Base-by-base conservation (phyloP, 108 stramenopile species). In the Mediolabrus comicus region DNA sequence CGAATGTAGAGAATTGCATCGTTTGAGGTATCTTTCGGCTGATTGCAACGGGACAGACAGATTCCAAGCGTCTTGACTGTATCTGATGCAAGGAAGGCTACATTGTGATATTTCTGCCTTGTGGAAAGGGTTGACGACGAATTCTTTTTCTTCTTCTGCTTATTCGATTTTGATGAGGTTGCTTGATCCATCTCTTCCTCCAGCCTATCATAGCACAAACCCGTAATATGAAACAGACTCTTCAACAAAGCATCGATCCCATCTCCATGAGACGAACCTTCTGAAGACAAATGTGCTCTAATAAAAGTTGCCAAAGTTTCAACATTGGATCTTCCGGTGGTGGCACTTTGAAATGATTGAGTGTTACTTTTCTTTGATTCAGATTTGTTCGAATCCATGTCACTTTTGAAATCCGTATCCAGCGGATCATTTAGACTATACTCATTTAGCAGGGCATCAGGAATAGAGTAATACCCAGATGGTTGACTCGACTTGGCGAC, bases 271-370 rank as follows among this genome's bases (percentile, higher is more conserved):
- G 31, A 16, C 19, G 32, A 1, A 35, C 5, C 3, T 35, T 59
- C 38, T 3, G 24, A 26, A 52, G 62, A 28, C 17, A 78, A 6
- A 14, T 71, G 70, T 46, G 77, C 77, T 29, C 77, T 57, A 49
- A 78, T 67, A 62, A 54, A 78, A 30, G 56, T 49, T 31, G 77
- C 65, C 24, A 78, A 27, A 30, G 62, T 59, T 51, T 78, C 70
- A 34, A 65, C 65, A 34, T 26, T 65, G 12, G 65, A 61, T 22
- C 32, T 36, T 25, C 36, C 65, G 3, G 22, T 34, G n/a, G 34
- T 1, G 19, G 19, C 22, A 22, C 46, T 49, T 49, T 49, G 46
- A 49, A 49, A 49, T 1, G 46, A 22, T 49, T 49, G 46, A 8
- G 8, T 22, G 9, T 17, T 22, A 22, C 8, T 0, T 1, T 8